A percentile compares a stretch with the other conserved stretches of the same genome.
These are phyloP conservation scores for Omphalea diandra DNA, from an alignment of 441 rosid species.

Conservation along the genomic window DNA sequence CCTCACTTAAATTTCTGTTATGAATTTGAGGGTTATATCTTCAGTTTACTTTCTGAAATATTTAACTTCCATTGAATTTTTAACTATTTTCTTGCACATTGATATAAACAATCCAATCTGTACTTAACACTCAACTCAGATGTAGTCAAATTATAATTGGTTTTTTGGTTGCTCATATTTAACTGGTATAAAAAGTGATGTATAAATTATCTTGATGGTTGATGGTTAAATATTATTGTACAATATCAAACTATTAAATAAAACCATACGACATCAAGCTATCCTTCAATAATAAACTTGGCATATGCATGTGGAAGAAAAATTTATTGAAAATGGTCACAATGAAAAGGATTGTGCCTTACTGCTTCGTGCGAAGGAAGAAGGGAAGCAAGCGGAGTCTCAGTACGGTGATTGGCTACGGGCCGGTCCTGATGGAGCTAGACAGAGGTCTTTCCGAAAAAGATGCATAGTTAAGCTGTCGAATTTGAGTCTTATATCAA, in stretches of 20 bases:
- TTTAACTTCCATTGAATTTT: background rate
- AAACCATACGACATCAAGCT: too few relatives aligned
- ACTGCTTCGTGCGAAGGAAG: background rate
- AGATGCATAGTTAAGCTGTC: background rate
- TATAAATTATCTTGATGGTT: too few relatives aligned
- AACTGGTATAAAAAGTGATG: too few relatives aligned
- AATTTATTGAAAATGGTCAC: background rate
- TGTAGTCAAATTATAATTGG: too few relatives aligned
- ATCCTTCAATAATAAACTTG: too few relatives aligned
- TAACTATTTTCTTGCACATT: background rate
- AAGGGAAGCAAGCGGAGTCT: background rate
- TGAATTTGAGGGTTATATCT: background rate
- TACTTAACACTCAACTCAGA: background rate
- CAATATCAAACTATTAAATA: too few relatives aligned
- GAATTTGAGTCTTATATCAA: background rate
- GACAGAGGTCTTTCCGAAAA: background rate
- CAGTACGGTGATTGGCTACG: background rate
- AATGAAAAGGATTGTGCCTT: background rate
- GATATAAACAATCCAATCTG: background rate
- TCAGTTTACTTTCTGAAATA: background rate
- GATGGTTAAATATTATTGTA: too few relatives aligned
- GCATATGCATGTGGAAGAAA: background rate
- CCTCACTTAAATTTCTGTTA: constrained; percentile 1
- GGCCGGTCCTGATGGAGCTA: background rate
- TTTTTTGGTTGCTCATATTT: too few relatives aligned